Conservation (phyloP, 371 early-diverging fungal species). For the Rhizopus stolonifer region DNA sequence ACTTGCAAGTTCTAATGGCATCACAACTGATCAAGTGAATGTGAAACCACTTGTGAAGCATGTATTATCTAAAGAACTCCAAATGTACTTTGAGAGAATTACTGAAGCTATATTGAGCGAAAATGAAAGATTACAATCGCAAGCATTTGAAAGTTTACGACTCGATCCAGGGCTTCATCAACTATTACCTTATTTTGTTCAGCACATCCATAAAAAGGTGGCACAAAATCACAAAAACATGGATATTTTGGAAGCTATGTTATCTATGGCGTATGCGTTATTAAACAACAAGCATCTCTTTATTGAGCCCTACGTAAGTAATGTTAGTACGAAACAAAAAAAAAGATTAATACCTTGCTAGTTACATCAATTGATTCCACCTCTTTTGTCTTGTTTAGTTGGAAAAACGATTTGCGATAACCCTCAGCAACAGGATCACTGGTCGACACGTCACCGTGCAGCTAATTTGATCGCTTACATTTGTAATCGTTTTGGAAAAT, state of each 20-base stretch:
- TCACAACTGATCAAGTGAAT: conserved; percentile 58
- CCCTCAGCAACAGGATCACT: conserved; percentile 71
- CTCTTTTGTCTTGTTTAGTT: conserved; percentile 94
- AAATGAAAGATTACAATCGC: conserved; percentile 66
- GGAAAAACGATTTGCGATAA: conserved; percentile 79
- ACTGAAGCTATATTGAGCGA: conserved; percentile 82
- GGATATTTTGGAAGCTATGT: conserved; percentile 67
- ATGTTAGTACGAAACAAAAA: neutral
- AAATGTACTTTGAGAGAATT: conserved; percentile 96
- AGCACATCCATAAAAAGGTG: conserved; percentile 90
- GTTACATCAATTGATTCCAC: conserved; percentile 98
- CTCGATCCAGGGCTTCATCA: conserved; percentile 97
- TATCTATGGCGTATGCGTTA: conserved; percentile 83
- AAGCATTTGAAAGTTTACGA: conserved; percentile 87
- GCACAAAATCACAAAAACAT: conserved; percentile 79
- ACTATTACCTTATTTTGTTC: conserved; percentile 97
- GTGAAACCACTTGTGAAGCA: conserved; percentile 88
- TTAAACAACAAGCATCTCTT: conserved; percentile 91
- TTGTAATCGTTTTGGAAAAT: conserved; percentile 68
- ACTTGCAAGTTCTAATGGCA: conserved; percentile 36
- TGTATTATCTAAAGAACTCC: conserved; percentile 93
- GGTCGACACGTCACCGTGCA: conserved; percentile 79
- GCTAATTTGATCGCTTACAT: conserved; percentile 74
- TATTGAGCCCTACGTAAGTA: conserved; percentile 96
- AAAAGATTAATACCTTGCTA: conserved; percentile 18